Evolutionary conservation across 2,329 filamentous ascomycete species (phyloP), one percentile per base, ranked within the genome.

Genomic region (Aureobasidium sp.): DNA sequence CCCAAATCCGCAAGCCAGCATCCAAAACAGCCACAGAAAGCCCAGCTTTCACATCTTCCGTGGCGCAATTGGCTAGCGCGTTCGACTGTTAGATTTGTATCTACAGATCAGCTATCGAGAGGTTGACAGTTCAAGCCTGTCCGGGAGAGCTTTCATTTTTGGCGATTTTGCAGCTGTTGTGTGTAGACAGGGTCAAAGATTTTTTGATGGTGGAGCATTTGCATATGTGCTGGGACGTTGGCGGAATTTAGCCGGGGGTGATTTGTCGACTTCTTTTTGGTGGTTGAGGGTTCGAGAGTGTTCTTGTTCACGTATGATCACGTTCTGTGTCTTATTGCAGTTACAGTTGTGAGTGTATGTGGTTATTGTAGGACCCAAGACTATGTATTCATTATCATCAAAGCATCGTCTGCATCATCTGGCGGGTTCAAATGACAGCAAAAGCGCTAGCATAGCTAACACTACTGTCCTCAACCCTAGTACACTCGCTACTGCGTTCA

Each of bases 401-500:
- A 41, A 48, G 8, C 12, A 41, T 20, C 49, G 20, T n/a, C 11
- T 20, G 22, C 22, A 25, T 25, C 20, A 7, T n/a, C 22, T 25
- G 22, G 22, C 22, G 22, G 22, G 17, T 5, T 66, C 55, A 91
- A 37, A 91, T 71, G 17, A 92, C 80, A 9, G 92, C 91, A 79
- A 94, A 96, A 3, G 91, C 94, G 72, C 92, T 93, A 3, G 90
- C 91, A 74, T 99, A 99, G 76, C 92, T 97, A 57, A 99, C 94
- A 68, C 92, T 97, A 67, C 87, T 94, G 66, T 96, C 90, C 17
- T 72, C 74, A 0, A 87, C 79, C 34, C 80, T 79, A 66, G 83
- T 79, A 3, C 89, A 88, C 73, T 95, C 77, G 64, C 85, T 87
- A 75, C 93, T 99, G 64, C 92, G 84, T 71, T 96, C 87, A 74